Evolutionary conservation across 371 early-diverging fungal genomes (phyloP).

Genomic region (Umbelopsis sp.): DNA sequence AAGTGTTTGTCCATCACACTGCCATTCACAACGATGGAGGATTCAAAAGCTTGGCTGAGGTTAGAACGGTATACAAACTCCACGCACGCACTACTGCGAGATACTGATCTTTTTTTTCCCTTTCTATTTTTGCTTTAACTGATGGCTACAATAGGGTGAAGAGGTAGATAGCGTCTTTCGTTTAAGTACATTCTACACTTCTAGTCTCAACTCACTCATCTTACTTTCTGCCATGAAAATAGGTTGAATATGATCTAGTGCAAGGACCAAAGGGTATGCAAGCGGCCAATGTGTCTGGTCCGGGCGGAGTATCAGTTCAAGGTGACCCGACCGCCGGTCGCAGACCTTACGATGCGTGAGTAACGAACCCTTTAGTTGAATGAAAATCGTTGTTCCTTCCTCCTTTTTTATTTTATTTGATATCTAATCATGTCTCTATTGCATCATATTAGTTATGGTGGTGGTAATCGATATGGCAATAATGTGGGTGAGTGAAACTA

Average conservation of each 20-base stretch:
- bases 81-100: not conserved
- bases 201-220: not conserved
- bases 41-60: conserved; percentile 85
- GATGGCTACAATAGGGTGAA: conserved; percentile 40
- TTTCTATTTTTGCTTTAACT: not conserved
- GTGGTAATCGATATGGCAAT: conserved; percentile 13
- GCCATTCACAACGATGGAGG: conserved; percentile 84
- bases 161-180: conserved; percentile 29
- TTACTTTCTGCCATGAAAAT: not conserved
- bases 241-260: conserved; percentile 83
- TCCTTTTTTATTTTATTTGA: not conserved
- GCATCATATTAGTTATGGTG: not conserved
- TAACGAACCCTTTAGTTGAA: not conserved
- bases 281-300: conserved; percentile 84
- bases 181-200: not conserved
- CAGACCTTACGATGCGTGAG: conserved; percentile 23
- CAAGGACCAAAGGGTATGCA: conserved; percentile 85
- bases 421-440: not conserved
- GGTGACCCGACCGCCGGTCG: conserved; percentile 67
- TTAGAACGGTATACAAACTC: conserved; percentile 29
- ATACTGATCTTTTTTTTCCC: conserved; percentile 1
- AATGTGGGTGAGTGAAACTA: conserved; percentile 3
- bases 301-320: conserved; percentile 68
- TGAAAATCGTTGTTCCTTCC: too few relatives aligned
- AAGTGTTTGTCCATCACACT: conserved; percentile 90